Conservation (phyloP, 1,284 basidiomycete species). For the Anthracocystis setariae region DNA sequence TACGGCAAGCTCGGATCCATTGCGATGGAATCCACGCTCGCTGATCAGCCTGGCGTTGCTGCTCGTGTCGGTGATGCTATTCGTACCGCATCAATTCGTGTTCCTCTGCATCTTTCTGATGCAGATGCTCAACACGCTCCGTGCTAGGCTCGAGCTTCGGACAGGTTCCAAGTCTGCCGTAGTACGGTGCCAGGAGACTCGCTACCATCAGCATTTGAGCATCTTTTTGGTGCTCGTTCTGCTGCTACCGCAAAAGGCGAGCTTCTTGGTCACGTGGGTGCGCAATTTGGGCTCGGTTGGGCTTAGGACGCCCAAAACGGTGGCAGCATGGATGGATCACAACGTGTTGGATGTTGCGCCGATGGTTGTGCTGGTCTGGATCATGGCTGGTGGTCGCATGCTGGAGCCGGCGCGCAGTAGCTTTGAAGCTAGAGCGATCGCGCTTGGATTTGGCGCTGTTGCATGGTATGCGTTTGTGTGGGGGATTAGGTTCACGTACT, state of each 20-base stretch:
- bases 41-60: constrained; percentile 75
- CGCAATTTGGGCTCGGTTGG: constrained; percentile 73
- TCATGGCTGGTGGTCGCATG: constrained; percentile 46
- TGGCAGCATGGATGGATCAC: constrained; percentile 72
- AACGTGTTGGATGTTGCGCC: constrained; percentile 76
- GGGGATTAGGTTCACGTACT: constrained; percentile 51
- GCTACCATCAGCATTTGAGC: constrained; percentile 70
- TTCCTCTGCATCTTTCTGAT: constrained; percentile 83
- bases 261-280: constrained; percentile 87
- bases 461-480: constrained; percentile 40
- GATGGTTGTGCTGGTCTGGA: constrained; percentile 73
- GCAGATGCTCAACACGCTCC: constrained; percentile 72
- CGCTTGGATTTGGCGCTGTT: constrained; percentile 27
- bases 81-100: constrained; percentile 89
- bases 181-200: constrained; percentile 59
- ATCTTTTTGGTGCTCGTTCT: constrained; percentile 82
- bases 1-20: constrained; percentile 21
- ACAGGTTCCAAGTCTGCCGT: background rate
- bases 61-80: constrained; percentile 75
- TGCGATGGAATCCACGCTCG: constrained; percentile 30
- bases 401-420: constrained; percentile 25
- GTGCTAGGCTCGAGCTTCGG: constrained; percentile 42
- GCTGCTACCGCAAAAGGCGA: constrained; percentile 81
- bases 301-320: constrained; percentile 61
- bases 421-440: constrained; percentile 21